These are phyloP conservation scores for Ligustrum vulgare DNA, from an alignment of 257 asterid genomes.

Conservation along the genomic window DNA sequence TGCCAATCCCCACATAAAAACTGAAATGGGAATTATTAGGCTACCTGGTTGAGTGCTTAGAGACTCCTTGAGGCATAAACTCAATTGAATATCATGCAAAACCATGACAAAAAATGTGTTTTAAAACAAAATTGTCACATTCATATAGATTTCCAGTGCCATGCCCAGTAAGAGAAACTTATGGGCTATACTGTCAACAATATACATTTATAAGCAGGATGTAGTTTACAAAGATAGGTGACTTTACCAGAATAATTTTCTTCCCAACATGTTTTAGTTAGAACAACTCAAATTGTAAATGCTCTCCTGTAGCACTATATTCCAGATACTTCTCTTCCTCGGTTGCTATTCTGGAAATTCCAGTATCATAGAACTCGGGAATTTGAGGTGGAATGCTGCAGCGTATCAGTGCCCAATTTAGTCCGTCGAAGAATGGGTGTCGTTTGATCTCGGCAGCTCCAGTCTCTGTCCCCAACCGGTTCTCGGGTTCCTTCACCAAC, in stretches of 20 bases:
- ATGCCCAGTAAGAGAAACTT: neutral
- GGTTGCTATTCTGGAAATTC: conserved; percentile 17
- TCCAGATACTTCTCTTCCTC: conserved; percentile 41
- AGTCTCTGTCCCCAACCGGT: conserved; percentile 66
- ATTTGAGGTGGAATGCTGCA: conserved; percentile 75
- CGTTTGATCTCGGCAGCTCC: conserved; percentile 94
- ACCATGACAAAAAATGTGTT: neutral
- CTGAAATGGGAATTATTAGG: no score
- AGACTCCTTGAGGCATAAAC: neutral
- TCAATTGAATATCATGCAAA: neutral
- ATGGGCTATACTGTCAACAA: neutral
- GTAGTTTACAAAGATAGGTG: neutral
- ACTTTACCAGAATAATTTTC: neutral
- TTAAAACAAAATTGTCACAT: neutral
- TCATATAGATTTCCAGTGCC: neutral
- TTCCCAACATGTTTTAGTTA: conserved; percentile 23
- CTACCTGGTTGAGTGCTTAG: no score
- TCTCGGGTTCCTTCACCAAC: conserved; percentile 76
- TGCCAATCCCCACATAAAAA: no score
- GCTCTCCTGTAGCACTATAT: conserved; percentile 43
- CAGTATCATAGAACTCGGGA: conserved; percentile 53
- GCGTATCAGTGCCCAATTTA: conserved; percentile 89
- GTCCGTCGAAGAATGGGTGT: conserved; percentile 81
- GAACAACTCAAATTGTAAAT: conserved; percentile 69
- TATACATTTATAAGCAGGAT: neutral